A percentile compares a stretch with the other conserved stretches of the same genome.
phyloP scores from a whole-genome alignment of 2,329 filamentous ascomycete genomes.

The Pleomassaria siparia region DNA sequence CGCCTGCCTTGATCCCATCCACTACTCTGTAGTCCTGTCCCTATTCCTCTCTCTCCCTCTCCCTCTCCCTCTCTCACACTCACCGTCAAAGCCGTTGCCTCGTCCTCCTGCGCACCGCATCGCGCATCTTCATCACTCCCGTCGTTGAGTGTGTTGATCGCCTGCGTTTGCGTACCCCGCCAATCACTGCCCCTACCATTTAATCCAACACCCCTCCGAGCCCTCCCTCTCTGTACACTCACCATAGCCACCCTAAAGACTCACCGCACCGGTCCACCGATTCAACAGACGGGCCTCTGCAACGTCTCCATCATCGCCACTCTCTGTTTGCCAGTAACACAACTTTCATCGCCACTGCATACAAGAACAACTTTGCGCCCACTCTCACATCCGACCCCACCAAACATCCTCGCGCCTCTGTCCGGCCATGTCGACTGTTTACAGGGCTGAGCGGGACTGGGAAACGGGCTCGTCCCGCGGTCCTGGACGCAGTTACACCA shows the following conservation, averaged over 20 bases:
- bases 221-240: conserved; percentile 14
- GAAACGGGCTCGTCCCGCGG: conserved; percentile 41
- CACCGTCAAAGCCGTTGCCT: not conserved
- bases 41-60: not conserved
- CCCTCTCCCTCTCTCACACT: not conserved
- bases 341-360: not conserved
- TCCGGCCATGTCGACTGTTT: conserved; percentile 49
- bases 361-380: not conserved
- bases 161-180: conserved; percentile 8
- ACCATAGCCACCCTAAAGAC: conserved; percentile 1
- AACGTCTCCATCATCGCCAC: not conserved
- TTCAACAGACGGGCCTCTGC: conserved; percentile 10
- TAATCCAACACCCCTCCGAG: conserved; percentile 8
- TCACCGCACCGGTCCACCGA: conserved; percentile 13
- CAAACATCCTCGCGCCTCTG: not conserved
- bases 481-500: conserved; percentile 51
- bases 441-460: conserved; percentile 51
- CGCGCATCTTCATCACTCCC: conserved; percentile 5
- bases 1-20: too few relatives aligned
- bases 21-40: not conserved
- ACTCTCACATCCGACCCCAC: not conserved
- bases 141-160: conserved; percentile 1
- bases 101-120: conserved; percentile 2
- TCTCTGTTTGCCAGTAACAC: conserved; percentile 4
- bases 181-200: conserved; percentile 9